Evolutionary conservation across 1,284 basidiomycete species (phyloP).

Genomic region (Butyriboletus appendiculatus): DNA sequence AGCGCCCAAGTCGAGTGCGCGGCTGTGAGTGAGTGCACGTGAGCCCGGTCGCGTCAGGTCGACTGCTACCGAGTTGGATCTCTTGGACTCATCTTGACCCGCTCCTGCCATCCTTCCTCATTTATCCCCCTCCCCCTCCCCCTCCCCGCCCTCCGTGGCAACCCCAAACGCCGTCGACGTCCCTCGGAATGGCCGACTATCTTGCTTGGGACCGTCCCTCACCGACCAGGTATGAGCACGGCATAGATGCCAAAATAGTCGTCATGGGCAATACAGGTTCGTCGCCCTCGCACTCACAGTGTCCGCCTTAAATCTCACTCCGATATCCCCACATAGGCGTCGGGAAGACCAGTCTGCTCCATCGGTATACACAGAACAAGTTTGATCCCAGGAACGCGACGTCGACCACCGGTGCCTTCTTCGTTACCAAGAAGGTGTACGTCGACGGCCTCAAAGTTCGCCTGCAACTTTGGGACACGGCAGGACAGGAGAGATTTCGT

Average conservation of each 20-base stretch:
- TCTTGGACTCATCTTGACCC: conserved; percentile 10
- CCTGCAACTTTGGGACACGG: conserved; percentile 91
- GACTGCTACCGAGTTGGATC: conserved; percentile 23
- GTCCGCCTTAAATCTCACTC: conserved; percentile 4
- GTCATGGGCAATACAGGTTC: conserved; percentile 93
- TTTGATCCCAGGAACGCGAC: conserved; percentile 87
- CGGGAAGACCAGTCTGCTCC: conserved; percentile 92
- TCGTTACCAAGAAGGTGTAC: conserved; percentile 92
- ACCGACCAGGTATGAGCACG: conserved; percentile 69
- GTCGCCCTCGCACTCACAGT: conserved; percentile 23
- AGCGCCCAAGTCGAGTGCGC: not conserved
- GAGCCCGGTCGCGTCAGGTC: conserved; percentile 36
- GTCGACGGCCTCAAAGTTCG: conserved; percentile 89
- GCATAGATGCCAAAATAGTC: conserved; percentile 95
- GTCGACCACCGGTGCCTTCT: conserved; percentile 93
- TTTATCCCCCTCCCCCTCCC: conserved; percentile 10
- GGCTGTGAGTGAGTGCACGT: conserved; percentile 24
- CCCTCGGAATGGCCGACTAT: conserved; percentile 46
- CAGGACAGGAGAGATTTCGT: conserved; percentile 96
- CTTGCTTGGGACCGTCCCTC: conserved; percentile 61
- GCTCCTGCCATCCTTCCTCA: conserved; percentile 12
- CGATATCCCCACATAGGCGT: conserved; percentile 57
- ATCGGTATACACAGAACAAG: conserved; percentile 90
- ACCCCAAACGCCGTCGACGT: conserved; percentile 26
- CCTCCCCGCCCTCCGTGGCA: conserved; percentile 38